Conservation (phyloP, 2,329 filamentous ascomycete genomes). For the Biscogniauxia mediterranea region DNA sequence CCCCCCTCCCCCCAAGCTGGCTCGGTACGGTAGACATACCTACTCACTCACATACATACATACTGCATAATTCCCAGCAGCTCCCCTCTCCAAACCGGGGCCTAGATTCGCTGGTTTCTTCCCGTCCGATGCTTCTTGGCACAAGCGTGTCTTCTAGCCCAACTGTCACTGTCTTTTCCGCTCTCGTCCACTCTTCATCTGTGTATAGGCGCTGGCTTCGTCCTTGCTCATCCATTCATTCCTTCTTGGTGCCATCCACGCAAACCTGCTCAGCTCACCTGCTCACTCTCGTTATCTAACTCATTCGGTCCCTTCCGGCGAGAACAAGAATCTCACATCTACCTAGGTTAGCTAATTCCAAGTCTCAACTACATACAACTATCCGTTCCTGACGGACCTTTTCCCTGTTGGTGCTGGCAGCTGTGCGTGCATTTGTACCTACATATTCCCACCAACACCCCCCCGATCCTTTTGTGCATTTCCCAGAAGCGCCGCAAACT, state of each 20-base stretch:
- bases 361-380: background rate
- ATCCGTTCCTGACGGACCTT: constrained; percentile 14
- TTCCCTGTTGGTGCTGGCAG: constrained; percentile 20
- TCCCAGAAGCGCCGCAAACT: constrained; percentile 18
- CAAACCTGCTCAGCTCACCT: constrained; percentile 7
- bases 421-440: constrained; percentile 27
- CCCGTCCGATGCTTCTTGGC: constrained; percentile 26
- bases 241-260: constrained; percentile 10
- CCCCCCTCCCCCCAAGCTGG: constrained; percentile 1
- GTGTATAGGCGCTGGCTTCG: constrained; percentile 31
- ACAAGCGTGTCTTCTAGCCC: constrained; percentile 20
- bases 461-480: constrained; percentile 20
- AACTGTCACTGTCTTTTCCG: constrained; percentile 27
- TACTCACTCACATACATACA: constrained; percentile 14
- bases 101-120: constrained; percentile 26
- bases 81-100: constrained; percentile 16
- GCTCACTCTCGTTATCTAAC: background rate
- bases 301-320: background rate
- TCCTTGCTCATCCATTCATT: constrained; percentile 28
- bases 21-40: constrained; percentile 6
- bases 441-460: constrained; percentile 26
- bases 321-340: constrained; percentile 12
- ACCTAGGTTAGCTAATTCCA: background rate
- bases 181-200: constrained; percentile 25
- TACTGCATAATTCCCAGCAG: constrained; percentile 30